Evolutionary conservation across 805 yeast genomes (phyloP).

Genomic region (Blastobotrys parvus): DNA sequence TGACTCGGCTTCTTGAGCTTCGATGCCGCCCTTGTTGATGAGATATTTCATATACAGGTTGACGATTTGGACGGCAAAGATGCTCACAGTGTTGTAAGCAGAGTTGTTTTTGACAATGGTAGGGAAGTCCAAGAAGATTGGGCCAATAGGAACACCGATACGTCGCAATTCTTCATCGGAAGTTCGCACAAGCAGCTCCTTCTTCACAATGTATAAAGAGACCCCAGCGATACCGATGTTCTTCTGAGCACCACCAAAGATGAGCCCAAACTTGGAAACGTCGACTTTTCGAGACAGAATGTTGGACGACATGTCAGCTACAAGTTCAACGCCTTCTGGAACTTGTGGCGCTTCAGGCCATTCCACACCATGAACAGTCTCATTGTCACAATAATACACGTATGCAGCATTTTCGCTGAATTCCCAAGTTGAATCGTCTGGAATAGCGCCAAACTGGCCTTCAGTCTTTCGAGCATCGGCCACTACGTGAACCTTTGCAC

Average conservation of each 20-base stretch:
- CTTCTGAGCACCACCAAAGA: conserved; percentile 98
- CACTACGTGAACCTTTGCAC: conserved; percentile 61
- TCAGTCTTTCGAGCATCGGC: conserved; percentile 49
- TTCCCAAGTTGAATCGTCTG: conserved; percentile 59
- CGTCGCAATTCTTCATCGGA: conserved; percentile 50
- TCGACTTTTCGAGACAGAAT: conserved; percentile 76
- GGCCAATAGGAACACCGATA: conserved; percentile 66
- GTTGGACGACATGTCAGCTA: conserved; percentile 93
- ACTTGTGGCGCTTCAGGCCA: conserved; percentile 49
- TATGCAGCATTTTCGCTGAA: conserved; percentile 61
- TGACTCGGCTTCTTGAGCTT: conserved; percentile 48
- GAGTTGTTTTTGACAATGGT: conserved; percentile 82
- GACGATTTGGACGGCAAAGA: conserved; percentile 81
- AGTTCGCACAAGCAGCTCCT: conserved; percentile 56
- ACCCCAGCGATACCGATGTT: conserved; percentile 96
- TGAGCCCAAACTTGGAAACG: conserved; percentile 74
- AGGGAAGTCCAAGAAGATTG: conserved; percentile 84
- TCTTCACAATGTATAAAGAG: conserved; percentile 83
- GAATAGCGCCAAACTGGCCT: conserved; percentile 57
- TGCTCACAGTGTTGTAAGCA: conserved; percentile 92
- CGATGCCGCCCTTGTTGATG: conserved; percentile 64
- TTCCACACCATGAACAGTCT: conserved; percentile 94
- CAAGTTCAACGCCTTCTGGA: conserved; percentile 67
- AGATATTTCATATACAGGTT: conserved; percentile 65
- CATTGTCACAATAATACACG: conserved; percentile 90